A percentile compares a stretch with the other conserved stretches of the same genome.
Evolutionary conservation across 1,284 basidiomycete species (phyloP).

Genomic region (Microbotryomycetes sp.): DNA sequence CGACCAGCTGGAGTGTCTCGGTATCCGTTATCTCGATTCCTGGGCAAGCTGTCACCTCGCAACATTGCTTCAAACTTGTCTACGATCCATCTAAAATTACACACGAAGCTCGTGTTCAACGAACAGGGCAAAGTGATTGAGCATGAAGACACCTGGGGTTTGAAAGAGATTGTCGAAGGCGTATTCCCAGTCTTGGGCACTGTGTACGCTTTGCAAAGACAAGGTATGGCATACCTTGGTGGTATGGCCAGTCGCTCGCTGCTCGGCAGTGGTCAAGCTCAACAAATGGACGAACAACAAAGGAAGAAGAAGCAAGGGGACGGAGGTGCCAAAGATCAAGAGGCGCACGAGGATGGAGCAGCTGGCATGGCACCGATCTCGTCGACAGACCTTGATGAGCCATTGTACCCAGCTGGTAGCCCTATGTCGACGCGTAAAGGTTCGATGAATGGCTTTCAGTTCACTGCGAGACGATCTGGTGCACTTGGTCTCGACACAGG

Average conservation of each 20-base stretch:
- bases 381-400: neutral
- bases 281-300: neutral
- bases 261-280: neutral
- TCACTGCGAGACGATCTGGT: neutral
- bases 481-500: neutral
- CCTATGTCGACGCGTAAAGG: neutral
- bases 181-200: slow-evolving; percentile 25
- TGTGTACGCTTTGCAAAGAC: slow-evolving; percentile 26
- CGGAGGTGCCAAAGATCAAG: neutral
- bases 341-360: neutral
- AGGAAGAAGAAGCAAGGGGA: neutral
- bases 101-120: slow-evolving; percentile 28
- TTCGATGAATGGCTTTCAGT: neutral
- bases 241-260: slow-evolving; percentile 11
- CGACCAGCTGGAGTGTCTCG: slow-evolving; percentile 3
- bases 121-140: slow-evolving; percentile 24
- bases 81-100: slow-evolving; percentile 27
- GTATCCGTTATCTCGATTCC: slow-evolving; percentile 7
- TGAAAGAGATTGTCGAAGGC: slow-evolving; percentile 32
- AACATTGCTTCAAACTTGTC: slow-evolving; percentile 16
- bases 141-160: slow-evolving; percentile 30
- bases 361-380: neutral
- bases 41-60: slow-evolving; percentile 13
- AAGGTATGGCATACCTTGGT: slow-evolving; percentile 14
- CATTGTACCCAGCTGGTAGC: neutral